Evolutionary conservation across 2,329 filamentous ascomycete species (phyloP).

Genomic region (Hirsutella thompsonii): DNA sequence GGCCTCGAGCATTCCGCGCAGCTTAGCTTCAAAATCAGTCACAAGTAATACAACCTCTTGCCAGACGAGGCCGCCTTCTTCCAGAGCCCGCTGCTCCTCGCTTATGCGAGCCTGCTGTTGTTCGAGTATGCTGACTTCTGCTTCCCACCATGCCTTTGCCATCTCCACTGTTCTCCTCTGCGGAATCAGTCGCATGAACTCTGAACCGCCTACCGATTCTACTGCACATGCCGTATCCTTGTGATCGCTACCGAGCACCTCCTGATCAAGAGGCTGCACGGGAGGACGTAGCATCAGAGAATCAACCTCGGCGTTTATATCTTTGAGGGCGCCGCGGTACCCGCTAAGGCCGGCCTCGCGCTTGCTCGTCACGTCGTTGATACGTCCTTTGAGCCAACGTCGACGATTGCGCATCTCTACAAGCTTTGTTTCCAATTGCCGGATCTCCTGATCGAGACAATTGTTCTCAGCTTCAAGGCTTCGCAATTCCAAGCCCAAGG

Average conservation of each 20-base stretch:
- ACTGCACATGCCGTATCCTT: constrained; percentile 6
- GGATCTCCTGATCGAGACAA: constrained; percentile 48
- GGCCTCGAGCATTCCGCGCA: constrained; percentile 40
- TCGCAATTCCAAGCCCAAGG: constrained; percentile 47
- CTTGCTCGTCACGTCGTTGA: constrained; percentile 50
- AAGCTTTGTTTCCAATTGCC: constrained; percentile 51
- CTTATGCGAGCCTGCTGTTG: constrained; percentile 42
- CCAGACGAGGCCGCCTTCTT: constrained; percentile 57
- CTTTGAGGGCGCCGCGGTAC: constrained; percentile 52
- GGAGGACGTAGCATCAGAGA: constrained; percentile 46
- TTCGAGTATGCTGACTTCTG: constrained; percentile 44
- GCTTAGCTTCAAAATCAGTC: constrained; percentile 49
- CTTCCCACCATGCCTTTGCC: constrained; percentile 59
- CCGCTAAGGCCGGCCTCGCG: constrained; percentile 61
- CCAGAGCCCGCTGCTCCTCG: constrained; percentile 50
- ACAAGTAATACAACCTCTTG: constrained; percentile 45
- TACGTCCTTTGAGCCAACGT: constrained; percentile 43
- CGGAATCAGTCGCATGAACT: constrained; percentile 48
- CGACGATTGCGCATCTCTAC: constrained; percentile 46
- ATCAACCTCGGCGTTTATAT: constrained; percentile 50
- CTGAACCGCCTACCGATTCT: constrained; percentile 25
- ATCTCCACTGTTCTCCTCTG: constrained; percentile 56
- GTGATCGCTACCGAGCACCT: constrained; percentile 19
- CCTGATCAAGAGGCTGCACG: constrained; percentile 36
- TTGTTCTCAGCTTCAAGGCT: constrained; percentile 42